Conservation (phyloP, 2,329 filamentous ascomycete species). For the Aspergillus floridensis region DNA sequence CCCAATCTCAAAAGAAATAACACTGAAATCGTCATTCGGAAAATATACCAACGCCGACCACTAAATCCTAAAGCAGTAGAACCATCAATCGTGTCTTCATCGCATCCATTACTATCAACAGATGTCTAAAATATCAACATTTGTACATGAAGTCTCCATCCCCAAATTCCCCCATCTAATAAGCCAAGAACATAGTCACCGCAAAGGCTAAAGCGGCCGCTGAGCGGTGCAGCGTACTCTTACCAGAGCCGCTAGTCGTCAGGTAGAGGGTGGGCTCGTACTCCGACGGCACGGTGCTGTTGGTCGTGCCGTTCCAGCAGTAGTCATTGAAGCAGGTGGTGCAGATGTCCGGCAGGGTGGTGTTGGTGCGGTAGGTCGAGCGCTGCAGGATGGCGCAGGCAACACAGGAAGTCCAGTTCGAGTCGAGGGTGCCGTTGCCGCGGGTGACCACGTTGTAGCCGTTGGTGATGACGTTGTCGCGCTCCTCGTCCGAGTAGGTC, state of each 20-base stretch:
- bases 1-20: too few species aligned
- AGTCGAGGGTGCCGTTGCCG: constrained; percentile 73
- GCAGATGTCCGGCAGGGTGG: constrained; percentile 69
- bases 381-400: constrained; percentile 82
- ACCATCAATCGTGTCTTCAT: not conserved
- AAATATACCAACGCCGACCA: not conserved
- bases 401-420: constrained; percentile 77
- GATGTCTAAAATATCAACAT: not conserved
- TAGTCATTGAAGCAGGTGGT: constrained; percentile 72
- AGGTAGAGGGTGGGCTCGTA: constrained; percentile 14
- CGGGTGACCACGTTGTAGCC: constrained; percentile 80
- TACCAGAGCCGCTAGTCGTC: constrained; percentile 2
- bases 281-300: constrained; percentile 25
- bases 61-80: not conserved
- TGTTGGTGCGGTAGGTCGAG: constrained; percentile 69
- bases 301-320: constrained; percentile 85
- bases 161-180: not conserved
- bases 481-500: constrained; percentile 61
- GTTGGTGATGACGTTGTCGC: constrained; percentile 80
- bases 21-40: not conserved
- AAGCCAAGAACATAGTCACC: constrained; percentile 1
- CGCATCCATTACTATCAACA: not conserved
- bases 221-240: constrained; percentile 2
- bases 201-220: constrained; percentile 5
- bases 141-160: not conserved